A percentile compares a stretch with the other conserved stretches of the same genome.
These are phyloP conservation scores for Sparassis latifolia DNA, from an alignment of 1,284 basidiomycete genomes.

Conservation along the genomic window DNA sequence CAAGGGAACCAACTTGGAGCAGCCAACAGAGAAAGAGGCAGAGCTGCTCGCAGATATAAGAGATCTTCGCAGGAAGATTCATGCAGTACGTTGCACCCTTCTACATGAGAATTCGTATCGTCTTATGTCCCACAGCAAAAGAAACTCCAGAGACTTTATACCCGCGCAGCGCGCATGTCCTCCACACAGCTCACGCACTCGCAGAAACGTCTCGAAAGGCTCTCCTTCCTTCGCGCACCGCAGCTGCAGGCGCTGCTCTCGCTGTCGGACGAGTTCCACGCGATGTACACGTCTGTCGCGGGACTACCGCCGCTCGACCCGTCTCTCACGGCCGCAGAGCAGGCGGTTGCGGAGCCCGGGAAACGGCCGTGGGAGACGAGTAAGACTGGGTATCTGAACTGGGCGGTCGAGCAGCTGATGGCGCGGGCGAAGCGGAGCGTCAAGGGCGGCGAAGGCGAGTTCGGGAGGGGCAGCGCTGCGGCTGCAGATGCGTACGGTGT, in stretches of 20 bases:
- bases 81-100: constrained; percentile 40
- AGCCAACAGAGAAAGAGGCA: constrained; percentile 43
- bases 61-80: constrained; percentile 46
- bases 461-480: constrained; percentile 18
- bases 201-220: constrained; percentile 34
- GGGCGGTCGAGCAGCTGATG: constrained; percentile 55
- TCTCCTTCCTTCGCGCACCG: constrained; percentile 39
- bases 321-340: constrained; percentile 29
- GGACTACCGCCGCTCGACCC: constrained; percentile 47
- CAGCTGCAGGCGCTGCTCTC: constrained; percentile 21
- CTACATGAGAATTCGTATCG: background rate
- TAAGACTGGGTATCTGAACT: constrained; percentile 59
- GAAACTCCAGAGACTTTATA: constrained; percentile 46
- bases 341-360: constrained; percentile 46
- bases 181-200: constrained; percentile 36
- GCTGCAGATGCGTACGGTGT: constrained; percentile 16
- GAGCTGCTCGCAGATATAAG: constrained; percentile 60
- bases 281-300: constrained; percentile 40
- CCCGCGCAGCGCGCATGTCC: constrained; percentile 41
- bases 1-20: constrained; percentile 45
- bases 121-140: constrained; percentile 44
- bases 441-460: constrained; percentile 23
- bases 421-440: constrained; percentile 36
- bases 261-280: constrained; percentile 18
- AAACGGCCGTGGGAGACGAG: constrained; percentile 69